Percentiles rank a stretch among this genome's conserved stretches.
phyloP scores from a whole-genome alignment of 331 rosid genomes.

The Saraca asoca region DNA sequence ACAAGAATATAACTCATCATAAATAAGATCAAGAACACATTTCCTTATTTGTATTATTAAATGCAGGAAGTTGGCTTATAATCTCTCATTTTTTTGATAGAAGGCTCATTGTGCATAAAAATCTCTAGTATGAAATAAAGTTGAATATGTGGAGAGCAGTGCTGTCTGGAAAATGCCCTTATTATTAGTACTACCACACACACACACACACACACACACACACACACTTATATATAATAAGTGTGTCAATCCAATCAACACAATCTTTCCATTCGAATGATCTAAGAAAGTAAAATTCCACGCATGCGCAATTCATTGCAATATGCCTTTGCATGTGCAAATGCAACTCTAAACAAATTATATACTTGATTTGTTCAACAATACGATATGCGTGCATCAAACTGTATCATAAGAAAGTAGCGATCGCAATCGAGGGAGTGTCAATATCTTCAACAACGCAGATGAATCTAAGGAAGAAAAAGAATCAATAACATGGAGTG shows the following conservation, averaged over 20 bases:
- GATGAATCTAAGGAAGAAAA: neutral
- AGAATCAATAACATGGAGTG: neutral
- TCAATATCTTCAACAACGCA: neutral
- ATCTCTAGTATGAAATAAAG: neutral
- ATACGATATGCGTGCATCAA: neutral
- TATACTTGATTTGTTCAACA: neutral
- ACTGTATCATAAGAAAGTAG: neutral
- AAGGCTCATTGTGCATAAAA: no score
- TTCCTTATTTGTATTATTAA: conserved; percentile 13
- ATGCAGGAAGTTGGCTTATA: neutral
- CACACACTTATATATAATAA: no score
- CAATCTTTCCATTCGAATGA: conserved; percentile 5
- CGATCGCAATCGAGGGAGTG: neutral
- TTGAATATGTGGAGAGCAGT: neutral
- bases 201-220: no score
- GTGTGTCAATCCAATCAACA: neutral
- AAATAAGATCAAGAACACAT: conserved; percentile 4
- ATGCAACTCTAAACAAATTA: neutral
- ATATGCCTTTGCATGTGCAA: neutral
- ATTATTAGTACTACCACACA: neutral
- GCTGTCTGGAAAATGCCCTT: neutral
- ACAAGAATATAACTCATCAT: neutral
- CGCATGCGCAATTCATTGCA: neutral
- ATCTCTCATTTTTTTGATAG: no score
- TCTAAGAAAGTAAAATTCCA: neutral